These are phyloP conservation scores for Candida easanensis DNA, from an alignment of 805 yeast species.

Conservation along the genomic window DNA sequence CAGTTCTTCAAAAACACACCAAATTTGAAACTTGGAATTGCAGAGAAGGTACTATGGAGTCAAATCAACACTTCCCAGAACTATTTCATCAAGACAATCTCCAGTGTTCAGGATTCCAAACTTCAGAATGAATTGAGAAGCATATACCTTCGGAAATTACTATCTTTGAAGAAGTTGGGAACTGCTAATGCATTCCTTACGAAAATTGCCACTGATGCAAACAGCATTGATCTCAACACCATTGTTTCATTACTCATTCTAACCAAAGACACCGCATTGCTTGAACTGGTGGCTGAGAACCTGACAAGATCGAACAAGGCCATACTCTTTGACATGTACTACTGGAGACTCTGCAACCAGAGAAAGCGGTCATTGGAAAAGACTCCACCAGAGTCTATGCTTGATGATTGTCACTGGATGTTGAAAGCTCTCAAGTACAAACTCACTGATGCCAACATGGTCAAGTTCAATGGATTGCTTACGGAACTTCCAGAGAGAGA, in stretches of 20 bases:
- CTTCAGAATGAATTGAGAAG: constrained; percentile 10
- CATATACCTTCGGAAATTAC: constrained; percentile 7
- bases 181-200: constrained; percentile 4
- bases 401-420: constrained; percentile 5
- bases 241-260: constrained; percentile 2
- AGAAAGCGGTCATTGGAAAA: background rate
- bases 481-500: constrained; percentile 33
- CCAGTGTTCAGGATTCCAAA: background rate
- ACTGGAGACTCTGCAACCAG: background rate
- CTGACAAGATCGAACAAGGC: constrained; percentile 9
- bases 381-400: constrained; percentile 10
- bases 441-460: constrained; percentile 8
- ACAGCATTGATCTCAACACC: constrained; percentile 2
- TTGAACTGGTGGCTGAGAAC: background rate
- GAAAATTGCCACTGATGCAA: background rate
- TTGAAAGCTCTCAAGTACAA: constrained; percentile 8
- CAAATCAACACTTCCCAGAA: constrained; percentile 5
- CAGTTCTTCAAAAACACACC: constrained; percentile 8
- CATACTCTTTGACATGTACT: constrained; percentile 7
- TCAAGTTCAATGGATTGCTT: constrained; percentile 1
- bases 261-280: constrained; percentile 1
- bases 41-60: constrained; percentile 13
- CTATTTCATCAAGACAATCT: constrained; percentile 9
- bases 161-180: constrained; percentile 4
- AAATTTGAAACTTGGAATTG: constrained; percentile 3